A percentile compares a stretch with the other conserved stretches of the same genome.
Evolutionary conservation across 805 yeast genomes (phyloP).

Genomic region (Kockiozyma suomiensis): DNA sequence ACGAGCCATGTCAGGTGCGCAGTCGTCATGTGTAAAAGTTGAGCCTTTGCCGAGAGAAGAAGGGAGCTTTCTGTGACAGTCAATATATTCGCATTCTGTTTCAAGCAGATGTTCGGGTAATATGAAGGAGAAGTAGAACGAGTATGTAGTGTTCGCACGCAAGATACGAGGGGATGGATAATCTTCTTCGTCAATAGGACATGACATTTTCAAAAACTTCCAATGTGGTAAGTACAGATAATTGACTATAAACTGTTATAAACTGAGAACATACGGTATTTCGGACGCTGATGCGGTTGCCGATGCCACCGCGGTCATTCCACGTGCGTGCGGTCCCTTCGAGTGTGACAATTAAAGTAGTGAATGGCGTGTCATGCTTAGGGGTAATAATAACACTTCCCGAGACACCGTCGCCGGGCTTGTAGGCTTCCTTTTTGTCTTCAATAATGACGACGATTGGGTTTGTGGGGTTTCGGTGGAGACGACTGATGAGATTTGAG

Average conservation of each 20-base stretch:
- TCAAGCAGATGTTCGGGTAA: slow-evolving; percentile 29
- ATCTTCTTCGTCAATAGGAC: slow-evolving; percentile 18
- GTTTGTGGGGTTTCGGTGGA: not conserved
- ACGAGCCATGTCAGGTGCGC: slow-evolving; percentile 30
- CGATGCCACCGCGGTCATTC: slow-evolving; percentile 8
- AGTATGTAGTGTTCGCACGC: slow-evolving; percentile 16
- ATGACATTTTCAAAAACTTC: slow-evolving; percentile 25
- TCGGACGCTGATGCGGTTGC: slow-evolving; percentile 7
- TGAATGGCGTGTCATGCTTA: slow-evolving; percentile 5
- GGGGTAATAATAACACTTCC: slow-evolving; percentile 15
- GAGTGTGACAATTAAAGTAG: slow-evolving; percentile 11
- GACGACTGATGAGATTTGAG: not conserved
- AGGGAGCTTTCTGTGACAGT: slow-evolving; percentile 23
- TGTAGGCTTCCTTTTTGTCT: slow-evolving; percentile 14
- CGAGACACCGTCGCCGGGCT: slow-evolving; percentile 26
- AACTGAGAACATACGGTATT: slow-evolving; percentile 8
- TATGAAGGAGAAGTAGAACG: slow-evolving; percentile 24
- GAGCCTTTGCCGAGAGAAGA: slow-evolving; percentile 21
- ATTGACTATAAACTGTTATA: too few species aligned
- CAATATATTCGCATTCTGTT: slow-evolving; percentile 17
- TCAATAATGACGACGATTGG: slow-evolving; percentile 10
- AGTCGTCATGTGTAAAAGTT: slow-evolving; percentile 15
- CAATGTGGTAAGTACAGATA: not conserved
- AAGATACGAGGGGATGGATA: slow-evolving; percentile 8
- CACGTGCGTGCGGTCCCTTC: slow-evolving; percentile 26